These are phyloP conservation scores for Pseudonitzschia pungens DNA, from an alignment of 108 stramenopile genomes.

Conservation along the genomic window DNA sequence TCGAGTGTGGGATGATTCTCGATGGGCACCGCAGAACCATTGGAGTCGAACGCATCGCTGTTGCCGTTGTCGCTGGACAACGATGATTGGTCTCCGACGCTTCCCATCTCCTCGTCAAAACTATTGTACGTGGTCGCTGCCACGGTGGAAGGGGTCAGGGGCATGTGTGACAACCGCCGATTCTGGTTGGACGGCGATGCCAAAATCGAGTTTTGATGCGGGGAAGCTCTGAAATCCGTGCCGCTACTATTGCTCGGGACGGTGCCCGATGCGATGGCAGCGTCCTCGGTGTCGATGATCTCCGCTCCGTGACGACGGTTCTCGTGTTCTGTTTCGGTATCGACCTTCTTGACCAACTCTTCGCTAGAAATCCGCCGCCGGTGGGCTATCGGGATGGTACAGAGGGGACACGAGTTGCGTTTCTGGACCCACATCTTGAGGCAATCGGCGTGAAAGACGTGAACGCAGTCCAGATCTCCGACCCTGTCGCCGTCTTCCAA, in stretches of 20 bases:
- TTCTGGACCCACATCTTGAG: constrained; percentile 66
- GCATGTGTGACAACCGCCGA: constrained; percentile 9
- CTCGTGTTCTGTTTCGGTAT: background rate
- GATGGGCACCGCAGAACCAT: no score
- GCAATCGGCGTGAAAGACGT: constrained; percentile 73
- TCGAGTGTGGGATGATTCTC: no score
- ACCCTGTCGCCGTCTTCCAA: constrained; percentile 79
- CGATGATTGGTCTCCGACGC: background rate
- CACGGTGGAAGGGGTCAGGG: background rate
- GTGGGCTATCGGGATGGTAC: constrained; percentile 26
- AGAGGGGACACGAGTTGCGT: constrained; percentile 75
- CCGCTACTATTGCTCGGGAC: background rate
- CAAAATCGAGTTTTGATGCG: background rate
- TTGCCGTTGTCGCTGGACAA: no score
- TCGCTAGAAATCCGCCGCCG: constrained; percentile 1
- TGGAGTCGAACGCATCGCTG: no score
- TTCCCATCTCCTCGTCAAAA: background rate
- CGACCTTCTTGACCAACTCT: background rate
- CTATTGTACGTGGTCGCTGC: background rate
- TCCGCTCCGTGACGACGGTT: background rate
- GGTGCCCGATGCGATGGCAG: background rate
- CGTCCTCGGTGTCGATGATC: background rate
- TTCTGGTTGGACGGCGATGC: background rate
- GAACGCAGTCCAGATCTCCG: constrained; percentile 63
- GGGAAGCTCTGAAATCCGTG: background rate